These are phyloP conservation scores for Trichoderma simmonsii DNA, from an alignment of 2,329 filamentous ascomycete genomes.

Conservation along the genomic window DNA sequence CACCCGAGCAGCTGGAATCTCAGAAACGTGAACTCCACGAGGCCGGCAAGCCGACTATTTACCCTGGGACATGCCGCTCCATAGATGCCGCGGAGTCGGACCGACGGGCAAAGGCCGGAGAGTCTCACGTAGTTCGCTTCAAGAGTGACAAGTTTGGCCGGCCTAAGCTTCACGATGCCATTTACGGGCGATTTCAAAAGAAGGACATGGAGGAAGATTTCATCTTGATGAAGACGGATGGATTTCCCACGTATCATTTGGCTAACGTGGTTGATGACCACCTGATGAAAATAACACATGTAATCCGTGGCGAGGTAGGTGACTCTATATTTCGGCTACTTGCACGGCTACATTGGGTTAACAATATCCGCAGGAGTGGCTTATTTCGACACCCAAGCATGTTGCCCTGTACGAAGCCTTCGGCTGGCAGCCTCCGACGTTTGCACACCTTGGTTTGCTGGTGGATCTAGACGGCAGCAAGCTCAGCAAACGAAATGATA, in stretches of 20 bases:
- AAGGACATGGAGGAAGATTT: conserved; percentile 68
- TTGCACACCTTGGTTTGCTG: conserved; percentile 76
- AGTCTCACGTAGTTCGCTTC: conserved; percentile 75
- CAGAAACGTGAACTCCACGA: conserved; percentile 63
- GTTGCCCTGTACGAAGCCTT: conserved; percentile 72
- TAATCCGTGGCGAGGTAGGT: conserved; percentile 77
- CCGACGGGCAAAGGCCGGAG: conserved; percentile 63
- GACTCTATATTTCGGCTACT: background rate
- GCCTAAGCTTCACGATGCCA: conserved; percentile 68
- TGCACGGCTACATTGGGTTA: background rate
- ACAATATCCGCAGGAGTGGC: conserved; percentile 68
- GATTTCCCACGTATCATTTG: conserved; percentile 92
- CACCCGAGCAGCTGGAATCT: conserved; percentile 63
- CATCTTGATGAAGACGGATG: conserved; percentile 86
- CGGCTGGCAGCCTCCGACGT: conserved; percentile 68
- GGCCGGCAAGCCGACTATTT: conserved; percentile 42
- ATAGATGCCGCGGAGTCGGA: conserved; percentile 66
- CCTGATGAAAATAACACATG: conserved; percentile 91
- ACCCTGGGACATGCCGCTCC: conserved; percentile 66
- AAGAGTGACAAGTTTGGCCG: conserved; percentile 55
- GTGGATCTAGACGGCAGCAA: conserved; percentile 68
- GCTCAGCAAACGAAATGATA: conserved; percentile 76
- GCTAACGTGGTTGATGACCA: conserved; percentile 97
- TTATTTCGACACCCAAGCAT: conserved; percentile 82
- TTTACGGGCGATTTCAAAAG: conserved; percentile 68